Evolutionary conservation across 2,329 filamentous ascomycete genomes (phyloP).

Genomic region (Pseudocercospora macadamiae): DNA sequence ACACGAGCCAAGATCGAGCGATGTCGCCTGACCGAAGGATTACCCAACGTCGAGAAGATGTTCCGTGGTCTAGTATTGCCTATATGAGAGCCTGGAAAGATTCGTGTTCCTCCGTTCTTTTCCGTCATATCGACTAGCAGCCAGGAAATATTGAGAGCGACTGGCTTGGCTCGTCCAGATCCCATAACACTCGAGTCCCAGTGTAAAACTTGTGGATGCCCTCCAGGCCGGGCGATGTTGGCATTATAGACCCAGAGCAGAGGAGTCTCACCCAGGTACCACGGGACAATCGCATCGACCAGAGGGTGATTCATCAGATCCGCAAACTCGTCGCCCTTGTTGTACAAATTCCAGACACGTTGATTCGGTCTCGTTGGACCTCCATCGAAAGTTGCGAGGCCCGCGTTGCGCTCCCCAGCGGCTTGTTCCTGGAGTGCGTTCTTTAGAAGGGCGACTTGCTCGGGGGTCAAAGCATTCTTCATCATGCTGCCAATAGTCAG

Average conservation of each 20-base stretch:
- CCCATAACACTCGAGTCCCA: not conserved
- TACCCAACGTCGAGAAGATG: not conserved
- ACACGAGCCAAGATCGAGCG: no score
- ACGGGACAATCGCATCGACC: not conserved
- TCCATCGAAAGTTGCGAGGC: not conserved
- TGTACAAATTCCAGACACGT: not conserved
- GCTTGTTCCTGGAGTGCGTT: not conserved
- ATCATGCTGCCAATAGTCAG: not conserved
- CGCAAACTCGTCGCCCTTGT: not conserved
- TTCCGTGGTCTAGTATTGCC: not conserved
- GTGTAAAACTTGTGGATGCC: not conserved
- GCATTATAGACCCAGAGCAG: not conserved
- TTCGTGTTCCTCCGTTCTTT: not conserved
- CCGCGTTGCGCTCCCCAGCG: not conserved
- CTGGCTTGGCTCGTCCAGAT: not conserved
- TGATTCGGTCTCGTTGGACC: not conserved
- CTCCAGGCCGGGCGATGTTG: not conserved
- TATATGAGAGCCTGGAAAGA: constrained; percentile 1
- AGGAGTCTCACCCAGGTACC: not conserved
- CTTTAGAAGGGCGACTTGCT: not conserved
- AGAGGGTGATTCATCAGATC: not conserved
- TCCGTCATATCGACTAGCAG: not conserved
- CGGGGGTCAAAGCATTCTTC: not conserved
- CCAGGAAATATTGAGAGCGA: not conserved
- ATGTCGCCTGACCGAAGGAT: no score